Evolutionary conservation across 176 grass and related monocot genomes (phyloP), one percentile per base, ranked within the genome.

Genomic region (Oryza glaberrima): DNA sequence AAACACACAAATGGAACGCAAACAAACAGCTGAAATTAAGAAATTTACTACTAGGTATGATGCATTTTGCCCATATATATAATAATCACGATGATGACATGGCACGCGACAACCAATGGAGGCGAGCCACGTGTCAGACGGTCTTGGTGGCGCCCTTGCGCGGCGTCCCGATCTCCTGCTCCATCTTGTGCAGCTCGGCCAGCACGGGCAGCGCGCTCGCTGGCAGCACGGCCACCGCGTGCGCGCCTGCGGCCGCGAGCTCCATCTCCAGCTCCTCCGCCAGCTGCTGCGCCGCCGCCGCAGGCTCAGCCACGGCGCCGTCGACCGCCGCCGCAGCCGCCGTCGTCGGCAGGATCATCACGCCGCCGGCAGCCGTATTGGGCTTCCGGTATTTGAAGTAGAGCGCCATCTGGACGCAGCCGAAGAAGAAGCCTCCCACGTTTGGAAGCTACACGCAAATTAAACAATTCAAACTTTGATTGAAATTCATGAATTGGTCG

Each of bases 401-500:
- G 74, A 95, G 87, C 48, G 68, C 69, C 92, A 98, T 98, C 84
- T 98, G 95, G 40, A 70, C 46, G 72, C 88, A 58, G 16, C 95
- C 91, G 82, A 98, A 93, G 76, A 91, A 77, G 87, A 98, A 98
- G 20, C 95, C 95, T 43, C 94, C 65, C 5, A 98, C 72, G 66
- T 98, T 95, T 4, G 95, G 95, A 7, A 98, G 86, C 95, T 97
- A 78, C 44, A 74, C 16, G 30, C 14, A 56, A 10, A 58, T 56
- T 7, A 8, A 36, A 5, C 4, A 5, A 36, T 36, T 36, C 16
- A 54, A 54, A 4, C 12, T 3, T 3, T 40, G 38, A 40, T 40
- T 0, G 9, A 49, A 14, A 48, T 11, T 9, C 23, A 74, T 63
- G 13, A 15, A 44, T 26, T 6, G 20, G 77, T 26, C 4, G 25